These are phyloP conservation scores for Skeletonema marinoi DNA, from an alignment of 108 stramenopile genomes.

Conservation along the genomic window DNA sequence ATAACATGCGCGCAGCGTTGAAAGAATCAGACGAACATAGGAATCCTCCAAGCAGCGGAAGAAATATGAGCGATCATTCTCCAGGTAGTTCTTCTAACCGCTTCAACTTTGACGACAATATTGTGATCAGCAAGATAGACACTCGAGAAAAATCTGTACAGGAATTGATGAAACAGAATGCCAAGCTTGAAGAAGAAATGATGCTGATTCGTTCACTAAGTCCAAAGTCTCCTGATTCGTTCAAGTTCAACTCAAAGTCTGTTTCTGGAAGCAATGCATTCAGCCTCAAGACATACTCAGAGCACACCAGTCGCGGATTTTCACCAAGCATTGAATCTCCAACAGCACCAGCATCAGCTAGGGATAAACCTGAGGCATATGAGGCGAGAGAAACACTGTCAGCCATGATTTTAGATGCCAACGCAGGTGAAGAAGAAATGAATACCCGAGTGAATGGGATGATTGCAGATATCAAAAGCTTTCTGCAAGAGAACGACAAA, in stretches of 20 bases:
- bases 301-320: neutral
- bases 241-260: neutral
- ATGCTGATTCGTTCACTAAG: slow-evolving; percentile 6
- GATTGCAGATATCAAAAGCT: slow-evolving; percentile 30
- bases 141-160: neutral
- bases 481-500: slow-evolving; percentile 24
- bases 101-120: neutral
- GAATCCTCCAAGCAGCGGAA: neutral
- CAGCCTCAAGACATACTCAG: neutral
- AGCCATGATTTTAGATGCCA: neutral
- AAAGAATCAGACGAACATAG: slow-evolving; percentile 5
- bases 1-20: slow-evolving; percentile 9
- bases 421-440: slow-evolving; percentile 1
- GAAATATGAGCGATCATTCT: neutral
- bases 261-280: neutral
- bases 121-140: neutral
- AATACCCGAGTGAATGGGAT: slow-evolving; percentile 25
- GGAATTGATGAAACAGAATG: slow-evolving; percentile 26
- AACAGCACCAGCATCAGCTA: neutral
- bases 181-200: slow-evolving; percentile 37
- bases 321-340: neutral
- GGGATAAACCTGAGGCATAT: neutral
- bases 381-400: neutral
- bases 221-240: neutral
- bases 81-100: neutral